A percentile compares a stretch with the other conserved stretches of the same genome.
Conservation (phyloP, 257 asterid species). For the Solanum pimpinellifolium region DNA sequence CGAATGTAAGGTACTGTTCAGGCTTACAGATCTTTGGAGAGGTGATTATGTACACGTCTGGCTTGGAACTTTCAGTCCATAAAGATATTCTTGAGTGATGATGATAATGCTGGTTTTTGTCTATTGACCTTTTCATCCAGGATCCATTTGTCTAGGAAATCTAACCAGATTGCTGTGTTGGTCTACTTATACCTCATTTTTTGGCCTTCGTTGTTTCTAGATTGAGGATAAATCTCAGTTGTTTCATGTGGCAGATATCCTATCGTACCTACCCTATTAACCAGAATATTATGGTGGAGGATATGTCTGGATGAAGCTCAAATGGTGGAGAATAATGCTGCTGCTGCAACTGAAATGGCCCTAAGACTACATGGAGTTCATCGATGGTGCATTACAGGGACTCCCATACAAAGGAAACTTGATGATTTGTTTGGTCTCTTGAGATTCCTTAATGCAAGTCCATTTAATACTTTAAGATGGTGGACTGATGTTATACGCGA, state of each 20-base stretch:
- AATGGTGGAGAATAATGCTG: slow-evolving; percentile 96
- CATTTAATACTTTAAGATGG: slow-evolving; percentile 77
- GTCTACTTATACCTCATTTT: neutral
- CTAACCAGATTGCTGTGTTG: neutral
- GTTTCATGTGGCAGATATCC: slow-evolving; percentile 56
- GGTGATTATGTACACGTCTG: neutral
- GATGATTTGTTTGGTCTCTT: slow-evolving; percentile 88
- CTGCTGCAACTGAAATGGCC: slow-evolving; percentile 89
- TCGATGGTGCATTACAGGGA: slow-evolving; percentile 98
- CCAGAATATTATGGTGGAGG: slow-evolving; percentile 98
- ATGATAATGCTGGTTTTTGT: neutral
- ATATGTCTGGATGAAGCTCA: slow-evolving; percentile 99
- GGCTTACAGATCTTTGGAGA: neutral
- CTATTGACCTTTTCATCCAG: neutral
- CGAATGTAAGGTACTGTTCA: neutral
- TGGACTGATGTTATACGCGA: slow-evolving; percentile 81
- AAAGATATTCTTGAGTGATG: neutral
- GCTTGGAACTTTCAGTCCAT: neutral
- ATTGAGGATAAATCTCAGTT: neutral
- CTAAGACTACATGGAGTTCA: slow-evolving; percentile 74
- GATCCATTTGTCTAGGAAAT: neutral
- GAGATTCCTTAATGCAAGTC: slow-evolving; percentile 78
- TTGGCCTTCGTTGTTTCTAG: neutral
- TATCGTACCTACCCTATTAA: slow-evolving; percentile 82
- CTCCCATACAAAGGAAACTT: slow-evolving; percentile 90